Conservation (phyloP, 2,329 filamentous ascomycete genomes). For the Fusarium globosum region DNA sequence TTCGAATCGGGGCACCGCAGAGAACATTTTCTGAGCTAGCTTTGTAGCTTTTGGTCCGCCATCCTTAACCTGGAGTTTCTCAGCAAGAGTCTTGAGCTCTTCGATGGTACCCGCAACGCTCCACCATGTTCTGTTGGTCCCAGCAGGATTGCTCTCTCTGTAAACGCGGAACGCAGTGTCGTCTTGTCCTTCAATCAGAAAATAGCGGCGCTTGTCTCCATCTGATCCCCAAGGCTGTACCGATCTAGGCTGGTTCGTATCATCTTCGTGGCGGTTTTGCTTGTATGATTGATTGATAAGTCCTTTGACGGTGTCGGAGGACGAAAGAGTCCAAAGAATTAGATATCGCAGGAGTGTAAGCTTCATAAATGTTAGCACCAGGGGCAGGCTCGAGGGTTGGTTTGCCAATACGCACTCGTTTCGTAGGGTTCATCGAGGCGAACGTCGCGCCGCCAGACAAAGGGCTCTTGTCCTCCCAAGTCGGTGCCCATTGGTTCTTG, state of each 20-base stretch:
- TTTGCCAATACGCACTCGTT: slow-evolving; percentile 71
- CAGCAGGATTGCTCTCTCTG: slow-evolving; percentile 86
- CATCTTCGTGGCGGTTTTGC: slow-evolving; percentile 81
- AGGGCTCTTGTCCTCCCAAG: slow-evolving; percentile 87
- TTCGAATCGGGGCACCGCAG: slow-evolving; percentile 89
- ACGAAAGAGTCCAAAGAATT: slow-evolving; percentile 88
- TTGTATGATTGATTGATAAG: slow-evolving; percentile 92
- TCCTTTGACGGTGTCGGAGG: slow-evolving; percentile 83
- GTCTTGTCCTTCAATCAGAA: slow-evolving; percentile 90
- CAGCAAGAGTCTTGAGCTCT: slow-evolving; percentile 79
- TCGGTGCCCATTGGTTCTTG: slow-evolving; percentile 85
- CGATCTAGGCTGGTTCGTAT: slow-evolving; percentile 85
- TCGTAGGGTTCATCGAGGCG: slow-evolving; percentile 80
- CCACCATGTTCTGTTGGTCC: slow-evolving; percentile 85
- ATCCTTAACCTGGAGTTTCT: slow-evolving; percentile 81
- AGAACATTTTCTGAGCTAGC: slow-evolving; percentile 79
- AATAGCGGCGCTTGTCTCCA: slow-evolving; percentile 92
- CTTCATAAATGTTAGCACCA: slow-evolving; percentile 57
- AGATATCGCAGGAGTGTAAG: slow-evolving; percentile 85
- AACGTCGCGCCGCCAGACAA: slow-evolving; percentile 84
- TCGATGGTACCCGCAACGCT: slow-evolving; percentile 92
- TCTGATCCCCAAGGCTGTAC: slow-evolving; percentile 93
- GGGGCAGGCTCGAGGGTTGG: not conserved
- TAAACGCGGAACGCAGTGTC: slow-evolving; percentile 96
- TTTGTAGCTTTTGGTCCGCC: slow-evolving; percentile 83